Base-by-base conservation (phyloP, 1,139 yeast species). In the Yamadazyma epiphylla region DNA sequence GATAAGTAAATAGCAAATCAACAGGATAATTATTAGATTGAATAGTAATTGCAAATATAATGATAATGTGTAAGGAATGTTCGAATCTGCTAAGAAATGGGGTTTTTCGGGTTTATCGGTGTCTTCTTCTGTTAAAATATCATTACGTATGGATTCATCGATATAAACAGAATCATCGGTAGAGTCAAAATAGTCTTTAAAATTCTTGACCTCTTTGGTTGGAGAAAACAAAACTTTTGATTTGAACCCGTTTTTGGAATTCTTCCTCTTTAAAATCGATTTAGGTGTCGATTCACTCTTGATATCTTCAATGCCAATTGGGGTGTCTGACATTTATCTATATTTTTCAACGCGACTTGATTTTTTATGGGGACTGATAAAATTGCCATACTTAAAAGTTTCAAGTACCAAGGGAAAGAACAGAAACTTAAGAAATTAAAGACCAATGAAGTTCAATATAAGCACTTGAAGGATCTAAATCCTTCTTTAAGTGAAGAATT, bases 11-110 rank as follows among this genome's bases (percentile, higher is more conserved):
- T 75, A 77, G 10, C 80, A 49, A 11, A 84, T 52, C 3, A 77
- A 58, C 2, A 74, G 54, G 19, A 82, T 66, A 24, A 89, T 65
- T 4, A 77, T 47, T 1, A 78, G 53, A 48, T 89, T 88, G 49
- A 85, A 67, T 1, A 74, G 33, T 5, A 87, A 65, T 52, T 88
- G 96, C 21, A 86, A 58, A 41, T 87, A 81, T 22, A 87, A 58
- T 17, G 88, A 77, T 8, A 86, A 52, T 15, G 83, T 72, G 43
- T 77, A 79, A 0, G 94, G 91, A 3, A 74, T 57, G 30, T 67
- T 64, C 1, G 85, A 81, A 41, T 83, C 70, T 29, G 64, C 35
- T 31, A 42, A 15, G 7, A 17, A 17, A 7, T 17, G 7, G 10
- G 7, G 7, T 7, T 7, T 17, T 8, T n/a, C 10, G 13, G 28